Percentiles rank a stretch among this genome's conserved stretches.
These are phyloP conservation scores for Adansonia rubrostipa DNA, from an alignment of 441 rosid species.

Conservation along the genomic window DNA sequence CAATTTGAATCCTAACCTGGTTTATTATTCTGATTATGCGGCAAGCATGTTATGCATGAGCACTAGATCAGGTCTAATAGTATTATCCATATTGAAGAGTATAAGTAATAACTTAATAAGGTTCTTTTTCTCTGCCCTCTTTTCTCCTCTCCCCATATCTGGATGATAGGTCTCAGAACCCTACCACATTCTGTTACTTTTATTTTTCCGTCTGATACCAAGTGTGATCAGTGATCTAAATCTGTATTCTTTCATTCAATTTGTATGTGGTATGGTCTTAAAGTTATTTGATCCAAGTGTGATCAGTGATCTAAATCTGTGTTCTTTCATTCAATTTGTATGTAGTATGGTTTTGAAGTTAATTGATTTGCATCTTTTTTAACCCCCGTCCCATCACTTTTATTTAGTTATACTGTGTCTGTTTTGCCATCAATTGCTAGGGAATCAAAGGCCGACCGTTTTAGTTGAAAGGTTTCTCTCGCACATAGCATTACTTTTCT, in stretches of 20 bases:
- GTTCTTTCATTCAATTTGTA: not conserved
- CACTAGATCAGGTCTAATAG: not conserved
- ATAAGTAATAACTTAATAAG: not conserved
- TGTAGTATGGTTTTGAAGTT: not conserved
- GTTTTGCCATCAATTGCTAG: not conserved
- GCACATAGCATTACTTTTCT: not conserved
- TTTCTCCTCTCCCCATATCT: not conserved
- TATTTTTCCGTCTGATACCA: not conserved
- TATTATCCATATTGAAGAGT: not conserved
- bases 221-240: not conserved
- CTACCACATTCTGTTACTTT: not conserved
- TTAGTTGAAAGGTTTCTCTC: not conserved
- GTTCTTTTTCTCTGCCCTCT: not conserved
- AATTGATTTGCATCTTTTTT: not conserved
- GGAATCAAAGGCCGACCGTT: not conserved
- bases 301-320: not conserved
- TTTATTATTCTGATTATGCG: not conserved
- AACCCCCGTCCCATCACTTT: not conserved
- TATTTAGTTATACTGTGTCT: not conserved
- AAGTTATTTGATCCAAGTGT: not conserved
- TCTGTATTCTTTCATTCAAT: not conserved
- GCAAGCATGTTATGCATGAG: conserved; percentile 16
- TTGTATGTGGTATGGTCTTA: not conserved
- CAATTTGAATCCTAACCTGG: not conserved
- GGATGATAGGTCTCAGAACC: not conserved